phyloP scores from a whole-genome alignment of 768 basidiomycete species.

The Mrakia gelida region DNA sequence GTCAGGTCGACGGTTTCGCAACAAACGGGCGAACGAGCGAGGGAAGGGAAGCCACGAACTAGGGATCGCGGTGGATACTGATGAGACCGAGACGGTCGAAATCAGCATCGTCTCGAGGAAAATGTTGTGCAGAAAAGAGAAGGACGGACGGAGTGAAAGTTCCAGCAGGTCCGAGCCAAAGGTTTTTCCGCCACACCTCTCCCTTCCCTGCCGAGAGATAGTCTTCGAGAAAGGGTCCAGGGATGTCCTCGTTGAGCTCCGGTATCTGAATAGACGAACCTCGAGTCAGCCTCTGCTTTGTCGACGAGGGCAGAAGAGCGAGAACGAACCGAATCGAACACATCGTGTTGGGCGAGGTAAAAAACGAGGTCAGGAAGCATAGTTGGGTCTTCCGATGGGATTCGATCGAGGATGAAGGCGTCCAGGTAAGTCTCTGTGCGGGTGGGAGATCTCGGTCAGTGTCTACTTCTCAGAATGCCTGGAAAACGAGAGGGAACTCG shows the following conservation, averaged over 20 bases:
- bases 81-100: neutral
- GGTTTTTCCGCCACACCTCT: slow-evolving; percentile 21
- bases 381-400: slow-evolving; percentile 1
- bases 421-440: slow-evolving; percentile 8
- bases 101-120: no score
- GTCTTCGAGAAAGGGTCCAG: slow-evolving; percentile 7
- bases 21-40: neutral
- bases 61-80: slow-evolving; percentile 28
- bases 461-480: no score
- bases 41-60: neutral
- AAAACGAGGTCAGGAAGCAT: neutral
- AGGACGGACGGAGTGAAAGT: slow-evolving; percentile 27
- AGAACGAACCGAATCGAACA: slow-evolving; percentile 10
- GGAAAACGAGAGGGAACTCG: no score
- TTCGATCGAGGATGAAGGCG: slow-evolving; percentile 15
- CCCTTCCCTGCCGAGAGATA: slow-evolving; percentile 17
- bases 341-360: slow-evolving; percentile 27
- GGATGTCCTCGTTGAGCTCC: slow-evolving; percentile 3
- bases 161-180: slow-evolving; percentile 28
- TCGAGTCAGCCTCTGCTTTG: no score
- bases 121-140: neutral
- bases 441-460: no score
- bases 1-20: neutral
- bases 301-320: neutral
- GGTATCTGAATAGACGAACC: neutral